Percentiles rank a stretch among this genome's conserved stretches.
Evolutionary conservation across 2,329 filamentous ascomycete species (phyloP).

Genomic region (Clarireedia paspali): DNA sequence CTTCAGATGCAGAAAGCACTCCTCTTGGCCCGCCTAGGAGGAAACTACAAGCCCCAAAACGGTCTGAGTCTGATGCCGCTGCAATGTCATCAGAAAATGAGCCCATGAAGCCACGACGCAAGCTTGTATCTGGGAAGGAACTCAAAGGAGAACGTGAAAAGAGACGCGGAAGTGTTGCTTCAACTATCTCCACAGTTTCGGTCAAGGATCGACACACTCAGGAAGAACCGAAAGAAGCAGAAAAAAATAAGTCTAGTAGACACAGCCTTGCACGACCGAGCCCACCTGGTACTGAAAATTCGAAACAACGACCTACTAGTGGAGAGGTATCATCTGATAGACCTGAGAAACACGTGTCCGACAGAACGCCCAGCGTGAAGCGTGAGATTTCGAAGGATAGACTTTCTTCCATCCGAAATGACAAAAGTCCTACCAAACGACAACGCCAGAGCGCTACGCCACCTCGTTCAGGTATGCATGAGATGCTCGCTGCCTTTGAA

Average conservation of each 20-base stretch:
- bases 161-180: slow-evolving; percentile 49
- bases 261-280: slow-evolving; percentile 16
- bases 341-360: slow-evolving; percentile 28
- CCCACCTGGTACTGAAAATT: neutral
- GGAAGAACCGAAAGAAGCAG: slow-evolving; percentile 42
- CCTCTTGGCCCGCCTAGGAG: slow-evolving; percentile 36
- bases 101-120: slow-evolving; percentile 49
- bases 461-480: slow-evolving; percentile 36
- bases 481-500: slow-evolving; percentile 43
- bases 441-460: slow-evolving; percentile 53
- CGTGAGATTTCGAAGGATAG: slow-evolving; percentile 53
- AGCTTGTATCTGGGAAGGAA: slow-evolving; percentile 56
- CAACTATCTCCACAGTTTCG: slow-evolving; percentile 43
- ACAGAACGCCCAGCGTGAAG: slow-evolving; percentile 53
- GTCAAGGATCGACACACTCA: slow-evolving; percentile 40
- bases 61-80: slow-evolving; percentile 46
- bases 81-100: slow-evolving; percentile 40
- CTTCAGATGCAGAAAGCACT: slow-evolving; percentile 25
- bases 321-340: slow-evolving; percentile 16
- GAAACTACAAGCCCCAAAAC: slow-evolving; percentile 39
- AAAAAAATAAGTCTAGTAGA: slow-evolving; percentile 37
- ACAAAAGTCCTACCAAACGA: slow-evolving; percentile 45
- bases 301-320: slow-evolving; percentile 10
- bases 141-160: slow-evolving; percentile 48
- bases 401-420: slow-evolving; percentile 39